Percentiles rank a stretch among this genome's conserved stretches.
These are phyloP conservation scores for Tricholoma bakamatsutake DNA, from an alignment of 768 basidiomycete species.

Conservation along the genomic window DNA sequence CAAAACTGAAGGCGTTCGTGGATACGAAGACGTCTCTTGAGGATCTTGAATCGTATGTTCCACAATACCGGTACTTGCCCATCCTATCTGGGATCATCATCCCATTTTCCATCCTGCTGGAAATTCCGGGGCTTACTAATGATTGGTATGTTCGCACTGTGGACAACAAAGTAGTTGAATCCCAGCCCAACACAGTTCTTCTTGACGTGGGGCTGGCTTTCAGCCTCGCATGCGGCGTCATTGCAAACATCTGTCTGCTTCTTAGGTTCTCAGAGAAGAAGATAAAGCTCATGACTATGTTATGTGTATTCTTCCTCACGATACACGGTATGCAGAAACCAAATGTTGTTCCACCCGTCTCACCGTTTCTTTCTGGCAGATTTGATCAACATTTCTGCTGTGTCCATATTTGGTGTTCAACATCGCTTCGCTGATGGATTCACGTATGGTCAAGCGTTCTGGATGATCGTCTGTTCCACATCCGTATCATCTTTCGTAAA, in stretches of 20 bases:
- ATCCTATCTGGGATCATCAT: constrained; percentile 64
- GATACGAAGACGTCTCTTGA: constrained; percentile 18
- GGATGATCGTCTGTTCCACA: constrained; percentile 76
- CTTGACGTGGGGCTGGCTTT: constrained; percentile 57
- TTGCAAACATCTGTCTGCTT: constrained; percentile 66
- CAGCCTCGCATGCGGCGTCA: constrained; percentile 60
- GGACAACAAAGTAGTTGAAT: constrained; percentile 38
- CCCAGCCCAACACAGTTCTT: constrained; percentile 46
- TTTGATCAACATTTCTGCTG: constrained; percentile 55
- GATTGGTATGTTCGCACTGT: constrained; percentile 65
- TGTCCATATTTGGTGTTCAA: constrained; percentile 56
- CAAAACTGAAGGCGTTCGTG: constrained; percentile 12
- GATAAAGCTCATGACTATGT: constrained; percentile 55
- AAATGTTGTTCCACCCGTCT: neutral
- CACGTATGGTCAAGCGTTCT: constrained; percentile 65
- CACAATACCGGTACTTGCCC: constrained; percentile 58
- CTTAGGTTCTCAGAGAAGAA: constrained; percentile 66
- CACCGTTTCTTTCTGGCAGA: constrained; percentile 36
- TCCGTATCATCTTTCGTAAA: constrained; percentile 60
- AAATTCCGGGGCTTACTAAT: constrained; percentile 75
- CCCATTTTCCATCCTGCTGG: constrained; percentile 76
- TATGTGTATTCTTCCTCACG: constrained; percentile 59
- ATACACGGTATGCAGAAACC: constrained; percentile 53
- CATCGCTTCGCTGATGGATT: constrained; percentile 62
- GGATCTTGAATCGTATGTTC: constrained; percentile 31